phyloP scores from a whole-genome alignment of 139 green algal species.

The Coelastrella sp. region DNA sequence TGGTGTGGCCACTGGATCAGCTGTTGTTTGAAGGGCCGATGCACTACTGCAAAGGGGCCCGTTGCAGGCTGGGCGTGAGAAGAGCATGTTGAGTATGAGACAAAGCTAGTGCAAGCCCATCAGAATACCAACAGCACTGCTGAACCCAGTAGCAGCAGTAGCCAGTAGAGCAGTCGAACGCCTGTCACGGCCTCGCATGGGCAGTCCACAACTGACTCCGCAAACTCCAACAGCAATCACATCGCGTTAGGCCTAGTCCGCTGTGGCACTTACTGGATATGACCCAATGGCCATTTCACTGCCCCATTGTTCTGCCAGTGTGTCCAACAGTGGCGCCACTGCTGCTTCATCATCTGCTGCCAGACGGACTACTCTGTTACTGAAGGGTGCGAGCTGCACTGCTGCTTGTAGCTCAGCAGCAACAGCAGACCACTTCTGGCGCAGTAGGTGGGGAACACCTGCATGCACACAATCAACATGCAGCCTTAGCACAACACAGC shows the following conservation, averaged over 20 bases:
- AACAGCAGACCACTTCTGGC: constrained; percentile 78
- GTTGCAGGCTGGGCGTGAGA: too few relatives aligned
- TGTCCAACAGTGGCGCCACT: constrained; percentile 70
- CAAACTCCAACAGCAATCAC: not conserved
- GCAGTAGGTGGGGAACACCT: constrained; percentile 83
- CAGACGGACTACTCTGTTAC: constrained; percentile 56
- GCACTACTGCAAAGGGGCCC: too few relatives aligned
- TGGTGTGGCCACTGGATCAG: not conserved
- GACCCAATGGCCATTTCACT: constrained; percentile 70
- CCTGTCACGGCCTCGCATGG: not conserved
- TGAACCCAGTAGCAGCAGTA: too few relatives aligned
- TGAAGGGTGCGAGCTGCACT: constrained; percentile 69
- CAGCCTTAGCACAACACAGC: too few relatives aligned
- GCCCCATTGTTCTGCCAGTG: constrained; percentile 58
- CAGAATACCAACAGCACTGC: too few relatives aligned
- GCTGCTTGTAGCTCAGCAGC: constrained; percentile 58
- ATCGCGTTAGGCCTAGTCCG: not conserved
- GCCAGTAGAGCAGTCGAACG: too few relatives aligned
- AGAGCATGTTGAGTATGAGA: too few relatives aligned
- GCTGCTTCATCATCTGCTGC: constrained; percentile 60
- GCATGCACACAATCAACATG: not conserved
- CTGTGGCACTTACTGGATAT: constrained; percentile 67
- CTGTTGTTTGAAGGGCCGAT: not conserved
- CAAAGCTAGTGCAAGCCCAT: too few relatives aligned
- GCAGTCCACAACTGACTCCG: not conserved